Evolutionary conservation across 208 protist species (phyloP).

Genomic region (Trypanosoma theileri): DNA sequence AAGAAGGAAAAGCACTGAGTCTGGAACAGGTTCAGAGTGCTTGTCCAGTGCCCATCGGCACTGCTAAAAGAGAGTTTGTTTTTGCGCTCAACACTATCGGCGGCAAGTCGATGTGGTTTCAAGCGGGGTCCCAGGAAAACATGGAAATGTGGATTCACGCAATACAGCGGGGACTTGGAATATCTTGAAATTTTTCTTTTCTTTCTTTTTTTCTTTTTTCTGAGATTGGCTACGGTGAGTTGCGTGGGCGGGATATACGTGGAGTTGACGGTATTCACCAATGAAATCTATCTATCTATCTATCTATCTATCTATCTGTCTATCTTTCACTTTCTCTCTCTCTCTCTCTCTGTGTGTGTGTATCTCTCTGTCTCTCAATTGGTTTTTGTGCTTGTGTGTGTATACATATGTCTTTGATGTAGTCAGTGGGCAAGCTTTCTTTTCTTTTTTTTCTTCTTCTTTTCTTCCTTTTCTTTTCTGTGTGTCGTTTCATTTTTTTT

Average conservation of each 20-base stretch:
- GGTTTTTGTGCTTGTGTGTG: neutral
- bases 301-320: neutral
- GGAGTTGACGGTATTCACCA: no score
- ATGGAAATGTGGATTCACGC: slow-evolving; percentile 85
- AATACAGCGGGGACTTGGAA: slow-evolving; percentile 69
- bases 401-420: neutral
- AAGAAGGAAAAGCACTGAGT: slow-evolving; percentile 73
- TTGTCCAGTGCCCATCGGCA: slow-evolving; percentile 62
- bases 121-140: slow-evolving; percentile 57
- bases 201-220: slow-evolving; percentile 8
- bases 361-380: slow-evolving; percentile 13
- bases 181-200: slow-evolving; percentile 40
- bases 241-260: neutral
- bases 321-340: neutral
- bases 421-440: no score
- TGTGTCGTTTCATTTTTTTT: slow-evolving; percentile 2
- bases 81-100: slow-evolving; percentile 80
- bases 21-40: slow-evolving; percentile 80
- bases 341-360: no score
- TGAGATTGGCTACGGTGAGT: neutral
- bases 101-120: slow-evolving; percentile 88
- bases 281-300: slow-evolving; percentile 1
- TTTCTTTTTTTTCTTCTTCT: slow-evolving; percentile 27
- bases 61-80: slow-evolving; percentile 69
- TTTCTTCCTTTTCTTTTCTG: neutral